Evolutionary conservation across 2,329 filamentous ascomycete species (phyloP).

Genomic region (Pseudocercospora vitis): DNA sequence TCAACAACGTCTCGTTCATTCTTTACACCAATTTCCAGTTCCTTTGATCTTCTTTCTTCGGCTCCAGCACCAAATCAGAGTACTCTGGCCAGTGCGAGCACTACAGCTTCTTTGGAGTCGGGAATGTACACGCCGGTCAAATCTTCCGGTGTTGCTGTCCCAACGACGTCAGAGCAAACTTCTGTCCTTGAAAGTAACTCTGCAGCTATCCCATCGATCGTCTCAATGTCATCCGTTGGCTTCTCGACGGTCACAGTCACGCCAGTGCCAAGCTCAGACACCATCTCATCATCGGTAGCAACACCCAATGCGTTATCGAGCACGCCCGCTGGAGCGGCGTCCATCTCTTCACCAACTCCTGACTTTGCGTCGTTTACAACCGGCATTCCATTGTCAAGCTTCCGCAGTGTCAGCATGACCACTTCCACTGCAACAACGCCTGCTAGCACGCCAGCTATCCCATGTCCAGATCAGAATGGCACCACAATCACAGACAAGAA

Average conservation of each 20-base stretch:
- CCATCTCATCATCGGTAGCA: background rate
- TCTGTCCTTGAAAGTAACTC: background rate
- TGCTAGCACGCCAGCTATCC: background rate
- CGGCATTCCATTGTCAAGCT: no score
- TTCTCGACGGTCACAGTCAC: conserved; percentile 2
- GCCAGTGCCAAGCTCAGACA: conserved; percentile 3
- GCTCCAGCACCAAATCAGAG: background rate
- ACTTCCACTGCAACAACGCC: background rate
- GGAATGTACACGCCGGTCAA: background rate
- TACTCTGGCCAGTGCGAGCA: background rate
- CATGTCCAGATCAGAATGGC: conserved; percentile 5
- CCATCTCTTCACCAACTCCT: background rate
- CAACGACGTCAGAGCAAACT: background rate
- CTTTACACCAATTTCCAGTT: background rate
- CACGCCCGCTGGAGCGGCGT: background rate
- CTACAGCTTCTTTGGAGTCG: background rate
- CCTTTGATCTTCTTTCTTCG: background rate
- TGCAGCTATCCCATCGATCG: background rate
- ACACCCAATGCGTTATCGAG: background rate
- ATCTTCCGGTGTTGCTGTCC: background rate
- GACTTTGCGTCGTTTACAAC: no score
- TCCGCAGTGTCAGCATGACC: background rate
- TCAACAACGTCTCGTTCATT: background rate
- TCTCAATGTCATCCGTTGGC: background rate
- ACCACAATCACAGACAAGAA: conserved; percentile 5